Evolutionary conservation across 106 monocot species (phyloP).

Genomic region (Agapanthus africanus): DNA sequence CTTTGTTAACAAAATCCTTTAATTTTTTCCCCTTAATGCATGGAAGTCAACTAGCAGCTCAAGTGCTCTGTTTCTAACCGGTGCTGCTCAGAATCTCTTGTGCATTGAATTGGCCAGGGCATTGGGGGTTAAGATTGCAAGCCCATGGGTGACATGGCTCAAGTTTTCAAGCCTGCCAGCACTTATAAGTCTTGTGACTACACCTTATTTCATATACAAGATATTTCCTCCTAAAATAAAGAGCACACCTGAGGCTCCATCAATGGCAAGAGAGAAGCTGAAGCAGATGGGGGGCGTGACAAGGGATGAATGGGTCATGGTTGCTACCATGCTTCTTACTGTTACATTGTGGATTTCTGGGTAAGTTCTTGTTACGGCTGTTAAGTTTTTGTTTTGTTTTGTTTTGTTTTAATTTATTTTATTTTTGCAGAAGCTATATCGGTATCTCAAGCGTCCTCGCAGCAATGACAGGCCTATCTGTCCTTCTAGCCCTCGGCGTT

Average conservation of each 20-base stretch:
- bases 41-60: constrained; percentile 81
- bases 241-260: constrained; percentile 84
- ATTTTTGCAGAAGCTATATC: constrained; percentile 36
- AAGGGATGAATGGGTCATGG: constrained; percentile 74
- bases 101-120: constrained; percentile 87
- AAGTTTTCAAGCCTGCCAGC: constrained; percentile 89
- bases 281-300: constrained; percentile 80
- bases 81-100: constrained; percentile 83
- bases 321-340: constrained; percentile 84
- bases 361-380: constrained; percentile 26
- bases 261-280: constrained; percentile 59
- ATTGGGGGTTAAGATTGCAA: constrained; percentile 65
- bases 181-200: constrained; percentile 57
- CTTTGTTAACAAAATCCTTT: no score
- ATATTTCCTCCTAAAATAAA: constrained; percentile 77
- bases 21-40: no score
- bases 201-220: constrained; percentile 79
- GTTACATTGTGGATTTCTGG: constrained; percentile 88
- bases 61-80: constrained; percentile 87
- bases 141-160: constrained; percentile 87
- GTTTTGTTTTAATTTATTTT: not conserved
- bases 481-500: constrained; percentile 81
- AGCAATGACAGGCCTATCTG: constrained; percentile 84
- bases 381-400: not conserved
- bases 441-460: constrained; percentile 81